Percentiles rank a stretch among this genome's conserved stretches.
phyloP scores from a whole-genome alignment of 768 basidiomycete species.

The Podaxis rugospora region DNA sequence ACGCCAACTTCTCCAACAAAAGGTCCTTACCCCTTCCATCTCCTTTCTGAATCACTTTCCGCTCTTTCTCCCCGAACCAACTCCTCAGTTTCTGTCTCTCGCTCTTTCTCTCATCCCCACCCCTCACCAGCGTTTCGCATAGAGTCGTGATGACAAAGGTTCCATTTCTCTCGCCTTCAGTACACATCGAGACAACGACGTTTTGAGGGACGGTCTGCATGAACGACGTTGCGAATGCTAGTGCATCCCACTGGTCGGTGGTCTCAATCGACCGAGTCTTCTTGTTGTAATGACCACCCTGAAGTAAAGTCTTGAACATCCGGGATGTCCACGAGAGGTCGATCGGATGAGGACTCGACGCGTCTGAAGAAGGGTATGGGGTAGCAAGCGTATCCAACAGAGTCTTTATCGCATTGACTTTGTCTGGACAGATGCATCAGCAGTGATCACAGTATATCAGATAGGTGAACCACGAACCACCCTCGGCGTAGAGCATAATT shows the following conservation, averaged over 20 bases:
- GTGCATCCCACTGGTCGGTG: conserved; percentile 45
- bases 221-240: conserved; percentile 56
- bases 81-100: conserved; percentile 41
- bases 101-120: conserved; percentile 28
- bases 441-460: not conserved
- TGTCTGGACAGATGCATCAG: conserved; percentile 47
- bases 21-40: conserved; percentile 69
- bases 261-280: conserved; percentile 48
- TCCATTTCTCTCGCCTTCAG: conserved; percentile 51
- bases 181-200: conserved; percentile 50
- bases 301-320: conserved; percentile 83
- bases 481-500: conserved; percentile 80
- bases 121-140: conserved; percentile 48
- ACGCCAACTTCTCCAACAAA: conserved; percentile 53
- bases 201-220: conserved; percentile 50
- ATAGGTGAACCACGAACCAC: conserved; percentile 48
- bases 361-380: conserved; percentile 53
- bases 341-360: conserved; percentile 56
- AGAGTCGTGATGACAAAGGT: conserved; percentile 75
- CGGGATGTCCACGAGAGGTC: conserved; percentile 81
- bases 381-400: conserved; percentile 54
- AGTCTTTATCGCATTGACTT: conserved; percentile 53
- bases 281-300: conserved; percentile 86
- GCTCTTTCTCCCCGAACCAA: conserved; percentile 54
- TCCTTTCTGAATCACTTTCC: conserved; percentile 43